phyloP scores from a whole-genome alignment of 2,329 filamentous ascomycete genomes.

The Fusarium burgessii region DNA sequence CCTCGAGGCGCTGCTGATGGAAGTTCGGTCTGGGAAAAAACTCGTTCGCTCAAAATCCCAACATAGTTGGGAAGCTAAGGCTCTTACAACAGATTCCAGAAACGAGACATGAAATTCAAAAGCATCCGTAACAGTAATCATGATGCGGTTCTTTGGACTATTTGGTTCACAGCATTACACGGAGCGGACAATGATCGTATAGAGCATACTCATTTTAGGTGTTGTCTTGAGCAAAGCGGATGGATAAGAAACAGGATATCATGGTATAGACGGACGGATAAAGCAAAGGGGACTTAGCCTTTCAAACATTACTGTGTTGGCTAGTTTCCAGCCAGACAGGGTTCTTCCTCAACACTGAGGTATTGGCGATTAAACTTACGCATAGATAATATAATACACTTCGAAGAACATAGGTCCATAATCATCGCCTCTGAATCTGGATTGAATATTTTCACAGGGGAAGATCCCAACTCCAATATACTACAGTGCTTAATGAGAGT shows the following conservation, averaged over 20 bases:
- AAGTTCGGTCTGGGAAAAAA: neutral
- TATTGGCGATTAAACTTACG: neutral
- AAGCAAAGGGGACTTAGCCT: neutral
- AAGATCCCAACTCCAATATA: neutral
- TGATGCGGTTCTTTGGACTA: constrained; percentile 9
- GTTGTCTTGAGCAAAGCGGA: neutral
- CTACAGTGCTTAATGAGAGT: neutral
- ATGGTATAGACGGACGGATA: constrained; percentile 11
- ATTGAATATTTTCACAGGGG: neutral
- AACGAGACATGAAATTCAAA: neutral
- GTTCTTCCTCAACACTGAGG: neutral
- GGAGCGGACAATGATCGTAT: constrained; percentile 15
- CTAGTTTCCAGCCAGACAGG: neutral
- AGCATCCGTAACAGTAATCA: neutral
- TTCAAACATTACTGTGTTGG: neutral
- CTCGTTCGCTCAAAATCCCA: neutral
- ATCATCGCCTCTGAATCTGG: neutral
- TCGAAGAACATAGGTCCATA: neutral
- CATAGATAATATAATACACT: constrained; percentile 11
- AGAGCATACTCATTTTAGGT: constrained; percentile 9
- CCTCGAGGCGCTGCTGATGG: neutral
- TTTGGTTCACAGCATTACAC: constrained; percentile 12
- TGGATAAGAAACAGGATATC: neutral
- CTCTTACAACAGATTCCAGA: neutral
- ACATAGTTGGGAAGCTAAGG: neutral